Evolutionary conservation across 2,329 filamentous ascomycete genomes (phyloP), one percentile per base, ranked within the genome.

Genomic region (Ascochyta clinopodiicola): DNA sequence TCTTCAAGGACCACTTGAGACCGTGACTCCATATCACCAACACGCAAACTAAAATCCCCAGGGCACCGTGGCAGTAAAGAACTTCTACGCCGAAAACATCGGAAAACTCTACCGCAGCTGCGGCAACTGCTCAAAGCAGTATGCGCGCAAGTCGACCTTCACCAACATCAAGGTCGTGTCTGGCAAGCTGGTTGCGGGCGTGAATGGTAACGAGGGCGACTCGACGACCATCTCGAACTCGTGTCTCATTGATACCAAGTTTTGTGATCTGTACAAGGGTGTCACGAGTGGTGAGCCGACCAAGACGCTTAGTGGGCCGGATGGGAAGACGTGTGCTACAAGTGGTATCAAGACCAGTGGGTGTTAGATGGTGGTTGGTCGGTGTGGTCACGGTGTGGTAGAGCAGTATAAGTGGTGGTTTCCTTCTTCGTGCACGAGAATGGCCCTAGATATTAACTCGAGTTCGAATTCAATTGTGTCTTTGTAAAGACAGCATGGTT

Each of bases 31-130:
- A 31, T 4, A 5, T 31, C 12, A 6, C 29, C 29, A 31, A 31
- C 3, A 1, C 15, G 13, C 13, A 12, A 13, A 43, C 38, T 49
- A 31, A 49, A 10, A 4, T 1, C 4, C 17, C 3, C 21, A 51
- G 19, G 71, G 71, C 21, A 71, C 66, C n/a, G 64, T 74, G 15
- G 56, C 61, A 9, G 61, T 74, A 32, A 68, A 68, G 49, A 67
- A 70, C 61, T 74, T 73, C 64, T 70, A 59, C 44, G 65, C 56
- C 22, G 44, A 68, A 47, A 59, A 68, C 51, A 56, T 68, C 19
- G 71, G 71, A 44, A 74, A 74, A 60, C 21, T 74, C 17, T 69
- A 72, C 62, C 57, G 71, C 51, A 35, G 32, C 32, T 72, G 69
- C 42, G 71, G 71, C 8, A 72, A 71, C 59, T 71, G 68, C 51